Evolutionary conservation across 805 yeast genomes (phyloP), one percentile per base, ranked within the genome.

Genomic region (Candida dajiaensis): DNA sequence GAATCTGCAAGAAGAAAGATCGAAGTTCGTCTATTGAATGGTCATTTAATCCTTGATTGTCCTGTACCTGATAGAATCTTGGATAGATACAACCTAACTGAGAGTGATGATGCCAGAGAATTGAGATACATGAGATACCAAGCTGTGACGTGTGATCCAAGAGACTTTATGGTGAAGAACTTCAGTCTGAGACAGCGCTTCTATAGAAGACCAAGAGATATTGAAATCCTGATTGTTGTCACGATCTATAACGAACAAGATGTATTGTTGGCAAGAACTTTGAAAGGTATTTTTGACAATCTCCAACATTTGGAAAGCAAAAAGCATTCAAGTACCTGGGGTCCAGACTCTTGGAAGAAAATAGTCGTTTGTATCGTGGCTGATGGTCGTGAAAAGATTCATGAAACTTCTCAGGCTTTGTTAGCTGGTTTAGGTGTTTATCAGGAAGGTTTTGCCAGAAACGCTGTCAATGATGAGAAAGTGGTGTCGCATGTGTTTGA

Each of bases 391-490:
- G 77, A 80, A 13, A 88, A 89, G 55, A 80, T 92, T 48, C 76
- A 88, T 63, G 85, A 85, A 40, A 74, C 90, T 42, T 77, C 97
- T 0, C 78, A 82, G 58, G 89, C 90, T 9, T 70, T 92, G 26
- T 70, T 92, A 62, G 85, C 94, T 13, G 86, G 96, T 2, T 64
- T 92, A 45, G 99, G 99, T 21, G 85, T 85, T 37, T 92, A 83
- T 63, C 99, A 94, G 66, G 97, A 89, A 50, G 97, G 97, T 0
- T 89, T 89, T 66, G 97, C 98, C 40, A 89, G 89, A 63, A 86
- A 88, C 59, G 85, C 81, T 60, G 89, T 94, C 56, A 89, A 89
- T 62, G 92, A 84, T 47, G 76, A 80, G 47, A 76, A 80, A 26
- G 97, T 92, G 13, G 79, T 79, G 35, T 83, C 95, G 40, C 99